Evolutionary conservation across 306 rosid species (phyloP), one percentile per base, ranked within the genome.

Genomic region (Gastrolobium bilobum): DNA sequence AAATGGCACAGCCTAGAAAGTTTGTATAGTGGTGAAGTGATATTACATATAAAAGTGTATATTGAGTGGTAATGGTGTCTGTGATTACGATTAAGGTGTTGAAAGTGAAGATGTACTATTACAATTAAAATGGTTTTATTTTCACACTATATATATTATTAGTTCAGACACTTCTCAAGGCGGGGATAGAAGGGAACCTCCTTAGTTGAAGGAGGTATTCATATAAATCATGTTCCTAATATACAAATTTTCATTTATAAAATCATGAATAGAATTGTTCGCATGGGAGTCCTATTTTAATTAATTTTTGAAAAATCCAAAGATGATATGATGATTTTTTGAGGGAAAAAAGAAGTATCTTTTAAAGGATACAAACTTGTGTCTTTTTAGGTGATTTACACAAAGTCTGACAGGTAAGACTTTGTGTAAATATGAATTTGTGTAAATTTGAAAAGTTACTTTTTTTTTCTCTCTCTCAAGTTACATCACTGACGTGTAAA

Each of bases 61-160:
- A 66, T 66, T 66, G 10, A 43, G 42, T 46, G 13, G 30, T 48
- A 48, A 31, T 68, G 44, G 43, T 47, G 56, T 35, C 3, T 8
- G 15, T 20, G 35, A 4, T 40, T 15, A 65, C 48, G 37, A 65
- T 65, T n/a, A 20, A 38, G 8, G 34, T 40, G 42, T 44, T 67
- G 39, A 67, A 44, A 67, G 40, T 10, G 10, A 67, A 64, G 39
- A 9, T 44, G 26, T 67, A 67, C 57, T 29, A 10, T 46, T 44
- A 42, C 71, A 20, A 44, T 26, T 67, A 11, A 30, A 66, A 39
- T 26, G 7, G 4, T 33, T 5, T 67, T 67, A 6, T 52, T 67
- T 67, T 44, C 35, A 46, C 10, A 7, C 73, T 67, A 20, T 20
- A 20, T 20, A 20, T 20, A 20, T 20, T 20, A 44, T 44, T 46